These are phyloP conservation scores for Emericellopsis atlantica DNA, from an alignment of 2,329 filamentous ascomycete genomes.

Conservation along the genomic window DNA sequence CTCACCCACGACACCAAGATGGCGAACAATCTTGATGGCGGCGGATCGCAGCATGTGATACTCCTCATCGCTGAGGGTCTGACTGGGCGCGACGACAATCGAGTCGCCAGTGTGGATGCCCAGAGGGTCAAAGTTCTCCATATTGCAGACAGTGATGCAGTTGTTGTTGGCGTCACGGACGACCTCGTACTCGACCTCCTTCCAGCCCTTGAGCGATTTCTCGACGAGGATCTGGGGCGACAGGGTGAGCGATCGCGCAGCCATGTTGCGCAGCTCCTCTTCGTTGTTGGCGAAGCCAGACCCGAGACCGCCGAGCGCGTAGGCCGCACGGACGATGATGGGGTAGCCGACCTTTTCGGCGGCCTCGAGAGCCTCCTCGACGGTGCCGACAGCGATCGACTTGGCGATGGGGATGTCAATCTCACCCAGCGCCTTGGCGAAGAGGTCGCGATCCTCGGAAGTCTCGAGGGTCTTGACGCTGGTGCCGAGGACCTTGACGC, in stretches of 20 bases:
- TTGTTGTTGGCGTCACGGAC: constrained; percentile 96
- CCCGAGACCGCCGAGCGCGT: constrained; percentile 88
- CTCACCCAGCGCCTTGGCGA: constrained; percentile 89
- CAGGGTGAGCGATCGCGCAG: constrained; percentile 81
- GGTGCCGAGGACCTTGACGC: constrained; percentile 90
- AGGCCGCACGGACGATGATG: constrained; percentile 95
- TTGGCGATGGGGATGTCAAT: constrained; percentile 96
- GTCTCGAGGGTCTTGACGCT: constrained; percentile 90
- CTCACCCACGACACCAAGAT: constrained; percentile 93
- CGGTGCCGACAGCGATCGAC: constrained; percentile 80
- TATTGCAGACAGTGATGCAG: constrained; percentile 92
- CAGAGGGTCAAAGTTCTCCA: constrained; percentile 83
- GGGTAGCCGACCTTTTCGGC: constrained; percentile 85
- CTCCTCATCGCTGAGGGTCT: constrained; percentile 95
- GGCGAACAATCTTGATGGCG: constrained; percentile 95
- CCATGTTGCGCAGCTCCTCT: constrained; percentile 88
- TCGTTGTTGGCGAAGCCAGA: constrained; percentile 92
- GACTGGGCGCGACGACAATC: constrained; percentile 93
- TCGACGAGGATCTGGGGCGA: constrained; percentile 96
- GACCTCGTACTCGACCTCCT: constrained; percentile 97
- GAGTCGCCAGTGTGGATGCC: constrained; percentile 98
- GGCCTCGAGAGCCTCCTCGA: constrained; percentile 85
- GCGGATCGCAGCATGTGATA: constrained; percentile 98
- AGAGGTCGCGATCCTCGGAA: constrained; percentile 90
- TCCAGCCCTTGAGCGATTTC: constrained; percentile 98